Conservation (phyloP, 2,329 filamentous ascomycete genomes). For the Cordyceps sp. region DNA sequence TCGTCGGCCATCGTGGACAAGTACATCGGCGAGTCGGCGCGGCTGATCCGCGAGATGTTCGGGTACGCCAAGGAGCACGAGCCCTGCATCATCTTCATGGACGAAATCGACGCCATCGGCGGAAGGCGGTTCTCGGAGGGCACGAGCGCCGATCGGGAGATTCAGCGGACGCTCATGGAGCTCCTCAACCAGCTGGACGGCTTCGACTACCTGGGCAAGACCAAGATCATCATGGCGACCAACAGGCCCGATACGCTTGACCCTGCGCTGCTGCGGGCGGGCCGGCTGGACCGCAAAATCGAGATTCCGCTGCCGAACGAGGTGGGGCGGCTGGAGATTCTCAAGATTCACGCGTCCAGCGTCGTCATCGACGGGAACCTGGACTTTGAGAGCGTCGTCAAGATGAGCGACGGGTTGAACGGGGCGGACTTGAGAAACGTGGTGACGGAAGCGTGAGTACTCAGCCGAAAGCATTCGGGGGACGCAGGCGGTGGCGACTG, state of each 20-base stretch:
- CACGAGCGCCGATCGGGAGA: slow-evolving; percentile 93
- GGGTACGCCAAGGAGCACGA: slow-evolving; percentile 99
- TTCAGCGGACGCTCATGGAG: slow-evolving; percentile 97
- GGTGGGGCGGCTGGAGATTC: slow-evolving; percentile 85
- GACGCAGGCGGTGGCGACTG: neutral
- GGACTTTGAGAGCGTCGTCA: slow-evolving; percentile 97
- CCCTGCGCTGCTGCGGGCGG: slow-evolving; percentile 78
- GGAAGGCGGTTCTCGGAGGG: slow-evolving; percentile 93
- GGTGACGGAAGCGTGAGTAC: slow-evolving; percentile 86
- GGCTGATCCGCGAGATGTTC: slow-evolving; percentile 98
- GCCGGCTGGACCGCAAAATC: slow-evolving; percentile 90
- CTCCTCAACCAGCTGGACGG: slow-evolving; percentile 96
- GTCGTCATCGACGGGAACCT: slow-evolving; percentile 88
- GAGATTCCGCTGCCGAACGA: slow-evolving; percentile 96
- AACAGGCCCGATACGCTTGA: slow-evolving; percentile 95
- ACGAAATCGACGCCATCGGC: slow-evolving; percentile 98
- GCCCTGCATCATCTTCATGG: slow-evolving; percentile 99
- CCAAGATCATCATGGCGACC: slow-evolving; percentile 99
- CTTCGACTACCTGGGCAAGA: slow-evolving; percentile 98
- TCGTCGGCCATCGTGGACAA: slow-evolving; percentile 99
- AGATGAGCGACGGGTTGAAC: slow-evolving; percentile 98
- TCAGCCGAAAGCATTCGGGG: neutral
- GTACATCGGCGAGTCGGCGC: slow-evolving; percentile 96
- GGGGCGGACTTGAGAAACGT: slow-evolving; percentile 95
- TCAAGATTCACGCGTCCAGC: slow-evolving; percentile 87